Conservation (phyloP, 2,329 filamentous ascomycete genomes). For the Aplosporella prunicola region DNA sequence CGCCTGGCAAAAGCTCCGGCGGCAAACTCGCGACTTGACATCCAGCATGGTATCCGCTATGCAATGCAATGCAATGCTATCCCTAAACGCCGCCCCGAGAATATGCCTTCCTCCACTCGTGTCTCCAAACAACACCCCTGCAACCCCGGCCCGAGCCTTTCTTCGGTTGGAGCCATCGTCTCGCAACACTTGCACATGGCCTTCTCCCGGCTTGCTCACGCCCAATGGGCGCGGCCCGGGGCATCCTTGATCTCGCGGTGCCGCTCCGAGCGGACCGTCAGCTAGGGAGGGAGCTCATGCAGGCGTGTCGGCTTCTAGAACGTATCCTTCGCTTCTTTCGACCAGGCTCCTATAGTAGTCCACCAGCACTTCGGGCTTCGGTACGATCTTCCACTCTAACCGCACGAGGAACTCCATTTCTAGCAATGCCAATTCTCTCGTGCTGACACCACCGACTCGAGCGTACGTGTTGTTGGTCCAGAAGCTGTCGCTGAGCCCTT, state of each 20-base stretch:
- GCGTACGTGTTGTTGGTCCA: slow-evolving; percentile 98
- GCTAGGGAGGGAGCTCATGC: no score
- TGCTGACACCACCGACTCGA: slow-evolving; percentile 80
- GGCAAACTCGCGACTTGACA: slow-evolving; percentile 5
- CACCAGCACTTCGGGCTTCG: slow-evolving; percentile 83
- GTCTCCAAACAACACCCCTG: no score
- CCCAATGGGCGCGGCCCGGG: no score
- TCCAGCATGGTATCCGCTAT: slow-evolving; percentile 10
- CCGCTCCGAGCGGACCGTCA: no score
- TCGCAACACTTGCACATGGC: no score
- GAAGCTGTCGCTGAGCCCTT: slow-evolving; percentile 91
- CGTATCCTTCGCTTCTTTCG: slow-evolving; percentile 52
- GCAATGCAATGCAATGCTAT: slow-evolving; percentile 11
- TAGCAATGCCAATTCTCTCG: slow-evolving; percentile 79
- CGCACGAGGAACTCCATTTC: slow-evolving; percentile 89
- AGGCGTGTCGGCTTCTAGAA: no score
- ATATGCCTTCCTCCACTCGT: no score
- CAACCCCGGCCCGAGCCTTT: no score
- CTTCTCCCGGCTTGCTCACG: no score
- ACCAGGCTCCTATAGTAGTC: slow-evolving; percentile 90
- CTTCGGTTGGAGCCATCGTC: no score
- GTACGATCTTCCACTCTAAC: slow-evolving; percentile 94
- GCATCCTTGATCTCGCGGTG: no score
- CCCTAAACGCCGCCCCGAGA: slow-evolving; percentile 7
- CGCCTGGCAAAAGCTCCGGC: slow-evolving; percentile 7